Evolutionary conservation across 805 yeast genomes (phyloP), one percentile per base, ranked within the genome.

Genomic region (Lipomyces kockii): DNA sequence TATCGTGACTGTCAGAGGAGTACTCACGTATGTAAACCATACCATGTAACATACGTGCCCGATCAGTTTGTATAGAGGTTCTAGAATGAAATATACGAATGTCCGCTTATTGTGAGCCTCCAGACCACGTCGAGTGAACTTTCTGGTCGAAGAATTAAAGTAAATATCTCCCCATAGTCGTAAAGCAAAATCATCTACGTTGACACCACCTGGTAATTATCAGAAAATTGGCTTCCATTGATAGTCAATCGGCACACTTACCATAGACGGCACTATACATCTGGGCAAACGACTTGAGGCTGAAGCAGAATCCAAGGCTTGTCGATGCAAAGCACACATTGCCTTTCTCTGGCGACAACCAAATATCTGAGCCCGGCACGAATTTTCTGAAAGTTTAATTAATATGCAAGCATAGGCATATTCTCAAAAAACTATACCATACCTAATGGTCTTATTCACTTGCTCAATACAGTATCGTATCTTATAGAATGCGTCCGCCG

Each of bases 321-420:
- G 90, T 76, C 0, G 97, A 89, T 0, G 92, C 87, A 81, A 95
- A 95, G 1, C 89, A 76, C 7, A 93, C 89, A 72, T 92, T 90
- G 12, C 85, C 85, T 20, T 79, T 70, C 51, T 81, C 85, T 0
- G 97, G 97, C 0, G 92, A 86, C 20, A 88, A 53, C 20, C 68
- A 60, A 12, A 58, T 22, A 25, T 17, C 20, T 12, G 61, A 57
- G 11, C 65, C 58, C 12, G 70, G 70, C 2, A 65, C 63, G 9
- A 54, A 22, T 25, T 53, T 57, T 20, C 63, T 49, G n/a, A 55
- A 61, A 12, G 20, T 25, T 35, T n/a, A 5, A 8, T 43, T n/a
- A 43, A n/a, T 43, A 43, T 43, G 49, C 49, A 43, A 43, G 20
- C 22, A 43, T 5, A n/a, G 9, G 22, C 22, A n/a, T 43, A n/a